These are phyloP conservation scores for Dothistroma pini DNA, from an alignment of 2,329 filamentous ascomycete genomes.

Conservation along the genomic window DNA sequence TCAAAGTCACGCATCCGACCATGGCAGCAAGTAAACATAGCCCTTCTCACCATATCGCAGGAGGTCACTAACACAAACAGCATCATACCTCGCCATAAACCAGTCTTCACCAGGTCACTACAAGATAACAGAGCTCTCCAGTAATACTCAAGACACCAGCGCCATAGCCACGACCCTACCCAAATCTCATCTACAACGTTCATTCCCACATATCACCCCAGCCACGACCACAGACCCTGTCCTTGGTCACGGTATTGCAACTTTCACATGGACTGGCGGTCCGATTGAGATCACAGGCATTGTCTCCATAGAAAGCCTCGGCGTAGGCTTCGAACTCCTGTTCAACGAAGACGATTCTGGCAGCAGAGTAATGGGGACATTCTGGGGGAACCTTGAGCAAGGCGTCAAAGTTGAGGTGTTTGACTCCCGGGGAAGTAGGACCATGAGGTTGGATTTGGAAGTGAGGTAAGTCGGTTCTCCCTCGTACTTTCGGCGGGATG, in stretches of 20 bases:
- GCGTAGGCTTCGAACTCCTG: background rate
- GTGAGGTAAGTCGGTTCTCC: background rate
- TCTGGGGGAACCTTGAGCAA: slow-evolving; percentile 1
- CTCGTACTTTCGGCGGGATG: background rate
- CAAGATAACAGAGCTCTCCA: slow-evolving; percentile 1
- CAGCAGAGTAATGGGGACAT: background rate
- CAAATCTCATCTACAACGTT: background rate
- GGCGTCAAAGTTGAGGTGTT: background rate
- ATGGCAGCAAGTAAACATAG: background rate
- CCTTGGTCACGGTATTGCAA: background rate
- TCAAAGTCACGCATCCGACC: background rate
- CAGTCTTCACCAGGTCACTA: background rate
- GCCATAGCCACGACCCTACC: background rate
- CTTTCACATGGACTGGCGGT: slow-evolving; percentile 4
- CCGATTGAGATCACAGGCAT: slow-evolving; percentile 4
- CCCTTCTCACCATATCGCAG: background rate
- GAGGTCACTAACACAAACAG: background rate
- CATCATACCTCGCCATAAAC: background rate
- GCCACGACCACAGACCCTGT: background rate
- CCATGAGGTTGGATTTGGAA: background rate
- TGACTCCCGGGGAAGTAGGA: background rate
- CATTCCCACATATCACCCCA: background rate
- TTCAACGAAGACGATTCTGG: slow-evolving; percentile 6
- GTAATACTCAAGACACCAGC: background rate
- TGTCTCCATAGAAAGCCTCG: background rate